Base-by-base conservation (phyloP, 345 rosid species). In the Heritiera fomes region DNA sequence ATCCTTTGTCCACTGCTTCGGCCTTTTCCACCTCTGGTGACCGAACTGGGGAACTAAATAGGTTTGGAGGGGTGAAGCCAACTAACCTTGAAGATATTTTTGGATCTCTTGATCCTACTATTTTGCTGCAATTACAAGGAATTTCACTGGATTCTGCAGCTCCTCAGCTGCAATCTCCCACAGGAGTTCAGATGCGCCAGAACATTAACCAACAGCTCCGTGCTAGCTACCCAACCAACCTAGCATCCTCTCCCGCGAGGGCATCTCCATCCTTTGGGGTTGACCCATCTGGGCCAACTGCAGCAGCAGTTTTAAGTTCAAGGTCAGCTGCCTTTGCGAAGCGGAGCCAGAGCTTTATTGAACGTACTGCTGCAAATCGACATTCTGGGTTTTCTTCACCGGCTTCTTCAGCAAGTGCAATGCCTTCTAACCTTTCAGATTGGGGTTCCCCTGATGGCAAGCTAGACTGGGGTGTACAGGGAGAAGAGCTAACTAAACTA, bases 381-480 rank as follows among this genome's bases (percentile, higher is more conserved):
- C 90, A 75, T 79, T 62, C 84, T 6, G 82, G 86, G 52, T 70
- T 78, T 68, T 76, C 90, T 55, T 77, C 91, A n/a, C 75, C 88
- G 64, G 73, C 79, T 38, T 68, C 89, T 65, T 80, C 87, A 12
- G 79, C 87, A 32, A 43, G 82, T 72, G 65, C 73, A 59, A 71
- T 80, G 81, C 59, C 82, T 63, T 70, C 87, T 46, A 83, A 82
- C 64, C 70, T 86, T 55, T 73, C 81, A 0, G 96, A 90, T 67
- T 94, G 97, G 97, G 92, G 91, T 18, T 92, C 94, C 7, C 88
- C 94, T 10, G 91, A 87, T 79, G 98, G 97, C 0, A 94, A 92
- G 81, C 73, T 94, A 63, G 94, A 92, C 84, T 92, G 97, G 97
- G 89, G 90, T 9, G 78, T 94, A 59, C 89, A 90, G 55, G 91